Evolutionary conservation across 345 rosid species (phyloP).

Genomic region (Capsella bursapastoris): DNA sequence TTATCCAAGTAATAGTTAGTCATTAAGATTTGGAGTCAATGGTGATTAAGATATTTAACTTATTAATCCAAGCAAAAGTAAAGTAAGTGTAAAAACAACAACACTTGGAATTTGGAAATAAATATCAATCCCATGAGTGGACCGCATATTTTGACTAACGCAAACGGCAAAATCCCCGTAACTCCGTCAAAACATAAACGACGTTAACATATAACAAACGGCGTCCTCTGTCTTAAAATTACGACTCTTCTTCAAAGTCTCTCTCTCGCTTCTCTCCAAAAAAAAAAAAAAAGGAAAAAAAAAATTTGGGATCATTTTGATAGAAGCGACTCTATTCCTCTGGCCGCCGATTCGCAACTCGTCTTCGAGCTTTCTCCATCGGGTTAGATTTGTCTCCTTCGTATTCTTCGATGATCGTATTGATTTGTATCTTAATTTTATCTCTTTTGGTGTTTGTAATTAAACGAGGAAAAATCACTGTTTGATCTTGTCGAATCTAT

Average conservation of each 20-base stretch:
- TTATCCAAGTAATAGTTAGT: no score
- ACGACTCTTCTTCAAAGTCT: constrained; percentile 2
- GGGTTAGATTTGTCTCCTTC: constrained; percentile 31
- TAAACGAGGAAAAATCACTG: constrained; percentile 15
- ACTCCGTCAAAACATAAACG: constrained; percentile 17
- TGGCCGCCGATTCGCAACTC: constrained; percentile 45
- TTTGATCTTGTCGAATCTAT: constrained; percentile 15
- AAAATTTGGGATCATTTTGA: constrained; percentile 44
- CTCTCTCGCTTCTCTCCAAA: constrained; percentile 25
- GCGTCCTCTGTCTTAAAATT: constrained; percentile 42
- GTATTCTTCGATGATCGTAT: constrained; percentile 36
- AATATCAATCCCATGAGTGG: constrained; percentile 7
- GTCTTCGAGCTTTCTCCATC: constrained; percentile 1
- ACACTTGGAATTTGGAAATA: neutral
- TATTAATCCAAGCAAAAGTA: neutral
- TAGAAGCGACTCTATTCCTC: constrained; percentile 40
- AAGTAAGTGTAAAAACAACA: neutral
- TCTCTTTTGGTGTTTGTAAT: constrained; percentile 18
- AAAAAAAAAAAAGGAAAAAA: no score
- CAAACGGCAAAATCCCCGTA: neutral
- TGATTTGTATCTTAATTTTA: constrained; percentile 42
- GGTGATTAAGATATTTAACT: neutral
- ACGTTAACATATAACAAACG: constrained; percentile 50
- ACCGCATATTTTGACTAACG: constrained; percentile 49
- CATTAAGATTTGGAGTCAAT: neutral